A percentile compares a stretch with the other conserved stretches of the same genome.
Evolutionary conservation across 176 grass and related monocot genomes (phyloP).

Genomic region (Cenchrus fungigraminus): DNA sequence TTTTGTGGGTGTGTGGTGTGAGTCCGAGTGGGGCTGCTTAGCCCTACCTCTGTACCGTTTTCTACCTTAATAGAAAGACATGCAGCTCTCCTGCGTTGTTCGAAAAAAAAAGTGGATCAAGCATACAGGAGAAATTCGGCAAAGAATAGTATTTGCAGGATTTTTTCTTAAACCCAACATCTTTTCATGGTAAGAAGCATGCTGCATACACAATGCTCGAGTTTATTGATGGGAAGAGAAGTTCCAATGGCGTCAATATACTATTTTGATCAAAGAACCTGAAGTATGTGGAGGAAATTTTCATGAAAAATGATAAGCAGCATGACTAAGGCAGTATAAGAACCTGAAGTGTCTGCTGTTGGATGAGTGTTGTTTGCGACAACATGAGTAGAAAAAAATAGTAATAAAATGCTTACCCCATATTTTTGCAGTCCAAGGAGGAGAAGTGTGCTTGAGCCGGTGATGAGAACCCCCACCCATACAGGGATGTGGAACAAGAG

Average conservation of each 20-base stretch:
- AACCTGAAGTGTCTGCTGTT: background rate
- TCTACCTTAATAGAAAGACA: no score
- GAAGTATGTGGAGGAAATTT: background rate
- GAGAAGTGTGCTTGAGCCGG: slow-evolving; percentile 68
- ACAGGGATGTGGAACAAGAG: slow-evolving; percentile 77
- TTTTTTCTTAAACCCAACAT: background rate
- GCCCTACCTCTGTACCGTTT: no score
- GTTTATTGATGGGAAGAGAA: background rate
- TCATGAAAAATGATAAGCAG: background rate
- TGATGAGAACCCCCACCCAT: slow-evolving; percentile 75
- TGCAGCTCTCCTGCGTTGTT: no score
- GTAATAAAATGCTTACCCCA: slow-evolving; percentile 56
- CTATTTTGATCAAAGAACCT: background rate
- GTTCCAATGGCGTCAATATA: background rate
- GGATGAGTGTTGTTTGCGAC: background rate
- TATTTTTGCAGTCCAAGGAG: slow-evolving; percentile 80
- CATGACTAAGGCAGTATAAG: background rate
- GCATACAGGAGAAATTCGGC: background rate
- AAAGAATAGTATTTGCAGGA: background rate
- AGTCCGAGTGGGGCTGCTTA: no score
- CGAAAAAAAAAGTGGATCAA: background rate
- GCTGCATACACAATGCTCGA: background rate
- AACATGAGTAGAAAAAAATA: background rate
- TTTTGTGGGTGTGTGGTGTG: no score
- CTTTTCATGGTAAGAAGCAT: background rate